These are phyloP conservation scores for Teunomyces tritomae DNA, from an alignment of 805 yeast genomes.

Conservation along the genomic window DNA sequence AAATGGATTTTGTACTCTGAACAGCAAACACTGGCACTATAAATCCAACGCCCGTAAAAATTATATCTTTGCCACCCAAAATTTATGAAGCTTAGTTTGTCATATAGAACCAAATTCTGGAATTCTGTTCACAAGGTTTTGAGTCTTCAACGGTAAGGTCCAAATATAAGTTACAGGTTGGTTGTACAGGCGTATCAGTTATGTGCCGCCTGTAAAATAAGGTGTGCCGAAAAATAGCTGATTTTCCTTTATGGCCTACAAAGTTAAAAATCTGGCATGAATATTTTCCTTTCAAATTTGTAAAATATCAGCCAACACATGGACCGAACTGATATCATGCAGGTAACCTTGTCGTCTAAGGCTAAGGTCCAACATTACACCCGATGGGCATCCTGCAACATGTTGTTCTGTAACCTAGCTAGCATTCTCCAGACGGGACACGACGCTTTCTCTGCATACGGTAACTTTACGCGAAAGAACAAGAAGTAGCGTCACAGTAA, in stretches of 20 bases:
- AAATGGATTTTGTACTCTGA: too few species aligned
- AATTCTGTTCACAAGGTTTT: not conserved
- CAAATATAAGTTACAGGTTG: not conserved
- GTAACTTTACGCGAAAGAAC: not conserved
- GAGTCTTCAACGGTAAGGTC: not conserved
- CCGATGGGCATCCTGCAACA: not conserved
- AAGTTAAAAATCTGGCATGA: not conserved
- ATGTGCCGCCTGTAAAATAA: not conserved
- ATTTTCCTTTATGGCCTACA: not conserved
- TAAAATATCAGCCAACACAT: not conserved
- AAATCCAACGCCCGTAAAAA: not conserved
- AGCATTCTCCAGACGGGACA: not conserved
- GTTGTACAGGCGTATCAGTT: not conserved
- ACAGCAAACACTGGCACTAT: too few species aligned
- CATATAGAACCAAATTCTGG: not conserved
- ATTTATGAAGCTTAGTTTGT: not conserved
- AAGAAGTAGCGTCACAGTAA: not conserved
- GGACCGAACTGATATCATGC: not conserved
- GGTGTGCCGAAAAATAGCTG: not conserved
- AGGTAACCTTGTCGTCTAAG: not conserved
- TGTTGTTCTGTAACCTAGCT: not conserved
- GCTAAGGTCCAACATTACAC: not conserved
- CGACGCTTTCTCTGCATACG: not conserved
- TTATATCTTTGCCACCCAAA: not conserved
- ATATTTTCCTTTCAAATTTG: not conserved